Evolutionary conservation across 108 stramenopile species (phyloP), one percentile per base, ranked within the genome.

Genomic region (Cyclotella choctawhatcheeana): DNA sequence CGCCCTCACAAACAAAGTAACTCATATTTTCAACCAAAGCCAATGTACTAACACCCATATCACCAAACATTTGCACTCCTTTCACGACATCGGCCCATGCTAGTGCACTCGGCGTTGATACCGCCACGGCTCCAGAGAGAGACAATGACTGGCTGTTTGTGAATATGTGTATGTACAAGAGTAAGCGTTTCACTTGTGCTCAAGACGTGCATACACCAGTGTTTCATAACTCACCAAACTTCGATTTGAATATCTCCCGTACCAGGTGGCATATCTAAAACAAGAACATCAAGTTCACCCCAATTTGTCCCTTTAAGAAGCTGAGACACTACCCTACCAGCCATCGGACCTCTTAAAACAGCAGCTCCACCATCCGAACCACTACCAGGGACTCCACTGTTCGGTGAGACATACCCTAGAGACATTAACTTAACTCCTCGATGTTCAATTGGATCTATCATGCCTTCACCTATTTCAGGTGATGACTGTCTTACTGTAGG

Each of bases 11-110:
- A 34, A 87, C 90, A 85, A 96, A 96, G 60, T 92, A 96, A 0
- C 97, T 80, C 97, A 99, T 98, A 79, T 99, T 99, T 69, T 99
- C 98, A 3, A 99, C 99, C 55, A 98, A 85, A 16, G 97, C 96
- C 18, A 98, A 27, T 21, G 95, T 95, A 17, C 93, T 90, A 10
- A 99, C 96, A 17, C 96, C 95, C 60, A 99, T 65, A 14, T 84
- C 81, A 13, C 93, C 79, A 76, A 98, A 99, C 97, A 99, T 96
- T 33, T 91, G 89, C 43, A 99, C 89, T 16, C 99, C 99, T 76
- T 99, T 99, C 43, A 79, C 59, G 0, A 97, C 98, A 79, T 99
- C 99, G 4, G 91, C 89, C 65, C 88, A 86, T 16, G 96, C 93
- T 18, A 99, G 89, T 24, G 85, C 79, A 25, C 97, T 97, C 29